Conservation (phyloP, 2,329 filamentous ascomycete species). For the Cladosporium sp. region DNA sequence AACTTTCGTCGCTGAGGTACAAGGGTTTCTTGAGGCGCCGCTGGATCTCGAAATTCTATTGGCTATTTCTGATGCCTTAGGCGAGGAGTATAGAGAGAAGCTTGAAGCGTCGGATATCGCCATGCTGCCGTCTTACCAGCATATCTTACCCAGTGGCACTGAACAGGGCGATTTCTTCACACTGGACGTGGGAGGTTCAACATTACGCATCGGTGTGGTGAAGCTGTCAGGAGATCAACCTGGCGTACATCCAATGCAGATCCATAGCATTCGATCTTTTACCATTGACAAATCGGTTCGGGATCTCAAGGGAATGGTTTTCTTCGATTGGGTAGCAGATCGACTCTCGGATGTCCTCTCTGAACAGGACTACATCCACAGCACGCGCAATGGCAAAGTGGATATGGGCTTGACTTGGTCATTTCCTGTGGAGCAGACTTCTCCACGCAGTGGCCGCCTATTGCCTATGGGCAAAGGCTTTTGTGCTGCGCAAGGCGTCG, state of each 20-base stretch:
- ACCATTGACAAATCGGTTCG: constrained; percentile 59
- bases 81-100: constrained; percentile 55
- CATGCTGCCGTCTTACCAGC: constrained; percentile 67
- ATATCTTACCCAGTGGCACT: constrained; percentile 59
- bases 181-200: constrained; percentile 65
- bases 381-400: constrained; percentile 41
- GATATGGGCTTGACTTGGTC: constrained; percentile 66
- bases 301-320: constrained; percentile 54
- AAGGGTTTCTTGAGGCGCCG: constrained; percentile 45
- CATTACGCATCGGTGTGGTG: constrained; percentile 62
- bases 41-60: constrained; percentile 44
- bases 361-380: constrained; percentile 40
- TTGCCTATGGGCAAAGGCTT: constrained; percentile 68
- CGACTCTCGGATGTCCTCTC: constrained; percentile 57
- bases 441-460: constrained; percentile 56
- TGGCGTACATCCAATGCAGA: constrained; percentile 49
- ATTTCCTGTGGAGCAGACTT: constrained; percentile 66
- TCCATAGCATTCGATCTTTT: constrained; percentile 55
- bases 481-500: constrained; percentile 58
- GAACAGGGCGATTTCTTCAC: constrained; percentile 62
- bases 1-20: constrained; percentile 47
- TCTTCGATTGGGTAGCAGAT: constrained; percentile 68
- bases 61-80: constrained; percentile 46
- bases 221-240: constrained; percentile 52
- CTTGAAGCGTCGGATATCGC: constrained; percentile 58